These are phyloP conservation scores for Penicillium angulare DNA, from an alignment of 495 filamentous ascomycete genomes.

Conservation along the genomic window DNA sequence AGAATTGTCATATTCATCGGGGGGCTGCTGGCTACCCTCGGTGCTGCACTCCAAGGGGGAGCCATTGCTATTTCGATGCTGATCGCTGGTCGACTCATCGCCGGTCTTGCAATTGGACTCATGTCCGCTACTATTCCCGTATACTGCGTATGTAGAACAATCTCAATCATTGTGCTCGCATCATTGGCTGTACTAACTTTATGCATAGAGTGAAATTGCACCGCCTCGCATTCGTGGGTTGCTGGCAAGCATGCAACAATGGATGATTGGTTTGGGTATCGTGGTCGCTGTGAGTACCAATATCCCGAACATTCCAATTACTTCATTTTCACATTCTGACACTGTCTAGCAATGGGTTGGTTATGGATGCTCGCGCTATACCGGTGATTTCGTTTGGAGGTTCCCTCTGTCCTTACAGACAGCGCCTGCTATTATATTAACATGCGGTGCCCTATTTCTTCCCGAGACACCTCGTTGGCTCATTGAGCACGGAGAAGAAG, in stretches of 20 bases:
- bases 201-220: conserved; percentile 37
- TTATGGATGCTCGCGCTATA: conserved; percentile 51
- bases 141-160: conserved; percentile 33
- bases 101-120: conserved; percentile 49
- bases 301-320: conserved; percentile 9
- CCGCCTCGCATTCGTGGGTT: conserved; percentile 24
- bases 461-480: conserved; percentile 59
- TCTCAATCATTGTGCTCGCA: background rate
- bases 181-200: background rate
- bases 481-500: conserved; percentile 47
- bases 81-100: conserved; percentile 51
- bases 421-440: conserved; percentile 49
- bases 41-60: conserved; percentile 50
- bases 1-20: conserved; percentile 49
- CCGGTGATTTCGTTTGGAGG: conserved; percentile 50
- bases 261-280: conserved; percentile 49
- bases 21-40: conserved; percentile 43
- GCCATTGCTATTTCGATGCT: conserved; percentile 51
- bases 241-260: conserved; percentile 32
- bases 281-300: conserved; percentile 43
- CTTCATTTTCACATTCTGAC: background rate
- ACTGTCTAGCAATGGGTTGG: conserved; percentile 45
- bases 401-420: conserved; percentile 56
- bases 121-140: conserved; percentile 52
- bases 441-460: conserved; percentile 49